phyloP scores from a whole-genome alignment of 2,329 filamentous ascomycete species.

The Bertia moriformis region DNA sequence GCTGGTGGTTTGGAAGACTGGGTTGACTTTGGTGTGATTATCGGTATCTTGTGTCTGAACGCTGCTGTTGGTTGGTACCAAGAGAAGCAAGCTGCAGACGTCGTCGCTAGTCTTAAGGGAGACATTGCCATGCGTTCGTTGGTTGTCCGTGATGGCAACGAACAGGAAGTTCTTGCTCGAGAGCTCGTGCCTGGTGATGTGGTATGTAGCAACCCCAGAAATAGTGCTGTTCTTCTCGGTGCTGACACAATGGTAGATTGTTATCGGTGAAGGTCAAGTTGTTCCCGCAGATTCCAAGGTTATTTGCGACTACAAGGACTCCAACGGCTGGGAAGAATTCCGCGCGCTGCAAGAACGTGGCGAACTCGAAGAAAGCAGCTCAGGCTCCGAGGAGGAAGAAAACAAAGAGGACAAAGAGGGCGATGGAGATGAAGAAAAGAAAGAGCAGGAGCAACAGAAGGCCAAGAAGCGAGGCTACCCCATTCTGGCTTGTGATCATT shows the following conservation, averaged over 20 bases:
- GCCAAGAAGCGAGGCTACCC: constrained; percentile 46
- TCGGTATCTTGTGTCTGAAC: constrained; percentile 62
- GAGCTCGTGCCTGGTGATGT: constrained; percentile 67
- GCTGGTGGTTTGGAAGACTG: constrained; percentile 63
- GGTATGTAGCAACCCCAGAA: constrained; percentile 25
- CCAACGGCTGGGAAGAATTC: constrained; percentile 31
- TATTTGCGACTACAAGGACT: constrained; percentile 58
- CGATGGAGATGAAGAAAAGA: constrained; percentile 33
- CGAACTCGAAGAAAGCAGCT: constrained; percentile 7
- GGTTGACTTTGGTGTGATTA: constrained; percentile 67
- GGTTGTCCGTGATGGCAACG: constrained; percentile 52
- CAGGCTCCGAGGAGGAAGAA: constrained; percentile 3
- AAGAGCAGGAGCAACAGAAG: constrained; percentile 41
- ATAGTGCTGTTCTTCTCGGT: not conserved
- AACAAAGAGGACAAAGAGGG: constrained; percentile 4
- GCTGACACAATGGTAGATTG: constrained; percentile 26
- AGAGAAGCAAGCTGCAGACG: constrained; percentile 67
- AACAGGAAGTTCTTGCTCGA: constrained; percentile 57
- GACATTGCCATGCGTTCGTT: constrained; percentile 64
- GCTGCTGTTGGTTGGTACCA: constrained; percentile 68
- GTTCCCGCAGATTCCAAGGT: constrained; percentile 57
- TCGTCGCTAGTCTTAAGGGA: constrained; percentile 61
- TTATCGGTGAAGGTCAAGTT: constrained; percentile 59
- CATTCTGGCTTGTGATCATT: constrained; percentile 62
- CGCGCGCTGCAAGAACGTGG: constrained; percentile 14